Percentiles rank a stretch among this genome's conserved stretches.
Conservation (phyloP, 805 yeast species). For the Barnettozyma sp. region DNA sequence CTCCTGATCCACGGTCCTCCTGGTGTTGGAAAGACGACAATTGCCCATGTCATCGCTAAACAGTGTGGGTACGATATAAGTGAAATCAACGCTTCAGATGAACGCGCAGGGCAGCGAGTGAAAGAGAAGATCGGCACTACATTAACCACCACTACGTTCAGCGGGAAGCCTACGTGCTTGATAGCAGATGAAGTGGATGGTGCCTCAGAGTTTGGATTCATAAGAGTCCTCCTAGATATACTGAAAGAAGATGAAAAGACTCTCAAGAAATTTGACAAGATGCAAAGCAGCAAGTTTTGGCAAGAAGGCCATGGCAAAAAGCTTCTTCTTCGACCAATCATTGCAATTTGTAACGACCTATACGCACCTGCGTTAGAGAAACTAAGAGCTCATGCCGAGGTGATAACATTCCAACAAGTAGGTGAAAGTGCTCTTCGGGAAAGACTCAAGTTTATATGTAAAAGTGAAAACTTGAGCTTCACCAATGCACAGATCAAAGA, state of each 20-base stretch:
- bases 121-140: slow-evolving; percentile 54
- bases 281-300: slow-evolving; percentile 22
- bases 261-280: slow-evolving; percentile 27
- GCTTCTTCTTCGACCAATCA: slow-evolving; percentile 71
- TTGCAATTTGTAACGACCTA: slow-evolving; percentile 86
- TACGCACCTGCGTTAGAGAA: slow-evolving; percentile 70
- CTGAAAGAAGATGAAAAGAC: slow-evolving; percentile 52
- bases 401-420: slow-evolving; percentile 59
- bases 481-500: slow-evolving; percentile 51
- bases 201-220: slow-evolving; percentile 57
- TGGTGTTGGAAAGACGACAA: slow-evolving; percentile 78
- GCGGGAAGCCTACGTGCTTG: slow-evolving; percentile 72
- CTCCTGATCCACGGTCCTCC: slow-evolving; percentile 85
- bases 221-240: slow-evolving; percentile 51
- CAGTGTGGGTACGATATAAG: slow-evolving; percentile 75
- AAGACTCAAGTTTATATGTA: slow-evolving; percentile 46
- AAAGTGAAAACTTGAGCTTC: slow-evolving; percentile 44
- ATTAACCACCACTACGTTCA: slow-evolving; percentile 55
- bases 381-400: slow-evolving; percentile 66
- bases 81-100: slow-evolving; percentile 85
- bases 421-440: slow-evolving; percentile 38
- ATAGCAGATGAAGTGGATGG: slow-evolving; percentile 90
- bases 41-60: slow-evolving; percentile 76
- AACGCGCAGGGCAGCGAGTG: slow-evolving; percentile 54
- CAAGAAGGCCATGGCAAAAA: slow-evolving; percentile 27